Evolutionary conservation across 257 asterid genomes (phyloP).

Genomic region (Primulina tabacum): DNA sequence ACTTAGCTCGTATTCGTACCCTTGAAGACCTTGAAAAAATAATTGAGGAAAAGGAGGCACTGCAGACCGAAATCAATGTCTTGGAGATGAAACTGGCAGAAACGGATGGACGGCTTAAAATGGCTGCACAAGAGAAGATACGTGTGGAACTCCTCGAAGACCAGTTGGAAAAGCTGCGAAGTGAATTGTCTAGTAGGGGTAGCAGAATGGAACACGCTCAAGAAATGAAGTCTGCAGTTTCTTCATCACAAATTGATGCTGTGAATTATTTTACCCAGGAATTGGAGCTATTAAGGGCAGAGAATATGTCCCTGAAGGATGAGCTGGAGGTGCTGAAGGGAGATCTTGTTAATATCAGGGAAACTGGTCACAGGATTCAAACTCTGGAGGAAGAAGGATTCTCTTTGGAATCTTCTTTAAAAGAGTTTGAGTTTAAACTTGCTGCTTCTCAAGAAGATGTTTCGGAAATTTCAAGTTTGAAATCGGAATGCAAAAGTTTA

Average conservation of each 20-base stretch:
- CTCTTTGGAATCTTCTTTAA: constrained; percentile 56
- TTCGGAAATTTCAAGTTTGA: constrained; percentile 51
- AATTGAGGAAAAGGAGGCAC: constrained; percentile 66
- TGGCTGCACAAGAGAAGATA: constrained; percentile 78
- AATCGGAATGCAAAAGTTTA: constrained; percentile 63
- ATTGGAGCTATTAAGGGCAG: constrained; percentile 54
- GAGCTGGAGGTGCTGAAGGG: constrained; percentile 60
- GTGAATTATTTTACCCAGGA: constrained; percentile 51
- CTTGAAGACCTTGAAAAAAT: constrained; percentile 70
- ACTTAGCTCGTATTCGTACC: constrained; percentile 73
- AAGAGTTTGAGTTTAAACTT: constrained; percentile 61
- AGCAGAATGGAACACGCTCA: constrained; percentile 31
- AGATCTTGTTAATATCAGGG: constrained; percentile 54
- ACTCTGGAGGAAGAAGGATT: constrained; percentile 68
- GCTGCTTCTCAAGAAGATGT: constrained; percentile 72
- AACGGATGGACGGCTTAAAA: constrained; percentile 78
- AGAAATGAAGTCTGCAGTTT: constrained; percentile 31
- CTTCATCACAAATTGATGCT: constrained; percentile 34
- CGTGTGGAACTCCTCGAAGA: constrained; percentile 66
- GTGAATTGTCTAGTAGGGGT: constrained; percentile 52
- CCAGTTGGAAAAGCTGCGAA: constrained; percentile 64
- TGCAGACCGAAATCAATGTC: constrained; percentile 71
- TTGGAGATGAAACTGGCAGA: constrained; percentile 84
- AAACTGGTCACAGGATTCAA: constrained; percentile 60
- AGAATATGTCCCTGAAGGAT: constrained; percentile 61